Percentiles rank a stretch among this genome's conserved stretches.
Conservation (phyloP, 1,139 yeast genomes). For the Yamadazyma atlantica region DNA sequence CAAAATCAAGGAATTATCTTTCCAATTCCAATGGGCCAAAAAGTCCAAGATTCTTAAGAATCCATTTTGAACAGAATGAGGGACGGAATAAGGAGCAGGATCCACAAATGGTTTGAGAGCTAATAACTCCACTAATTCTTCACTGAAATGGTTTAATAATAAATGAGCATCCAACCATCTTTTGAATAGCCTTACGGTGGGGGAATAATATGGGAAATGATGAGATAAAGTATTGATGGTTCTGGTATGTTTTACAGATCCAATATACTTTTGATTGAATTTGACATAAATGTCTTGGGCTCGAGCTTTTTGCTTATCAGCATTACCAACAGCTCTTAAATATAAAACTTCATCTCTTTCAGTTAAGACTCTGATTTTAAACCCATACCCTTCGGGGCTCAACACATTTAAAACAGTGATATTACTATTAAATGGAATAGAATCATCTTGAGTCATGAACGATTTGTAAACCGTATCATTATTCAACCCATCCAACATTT, state of each 20-base stretch:
- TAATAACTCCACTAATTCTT: slow-evolving; percentile 77
- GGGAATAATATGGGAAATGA: slow-evolving; percentile 72
- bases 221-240: slow-evolving; percentile 69
- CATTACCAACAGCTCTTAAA: slow-evolving; percentile 64
- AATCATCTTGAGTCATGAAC: slow-evolving; percentile 60
- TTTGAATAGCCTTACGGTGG: slow-evolving; percentile 81
- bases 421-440: slow-evolving; percentile 63
- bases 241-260: slow-evolving; percentile 79
- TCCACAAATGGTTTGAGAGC: slow-evolving; percentile 86
- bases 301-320: slow-evolving; percentile 57
- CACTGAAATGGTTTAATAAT: slow-evolving; percentile 65
- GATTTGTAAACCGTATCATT: slow-evolving; percentile 55
- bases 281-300: slow-evolving; percentile 64
- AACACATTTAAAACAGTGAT: slow-evolving; percentile 62
- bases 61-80: slow-evolving; percentile 78
- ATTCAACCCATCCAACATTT: slow-evolving; percentile 59
- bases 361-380: slow-evolving; percentile 68
- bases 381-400: slow-evolving; percentile 87
- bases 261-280: slow-evolving; percentile 66
- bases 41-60: slow-evolving; percentile 72
- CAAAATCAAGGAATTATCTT: slow-evolving; percentile 75
- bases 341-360: slow-evolving; percentile 81
- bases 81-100: slow-evolving; percentile 77
- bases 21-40: slow-evolving; percentile 91
- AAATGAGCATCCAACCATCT: slow-evolving; percentile 80